A percentile compares a stretch with the other conserved stretches of the same genome.
phyloP scores from a whole-genome alignment of 352 stramenopile species.

The Thalassiosira ordinaria region DNA sequence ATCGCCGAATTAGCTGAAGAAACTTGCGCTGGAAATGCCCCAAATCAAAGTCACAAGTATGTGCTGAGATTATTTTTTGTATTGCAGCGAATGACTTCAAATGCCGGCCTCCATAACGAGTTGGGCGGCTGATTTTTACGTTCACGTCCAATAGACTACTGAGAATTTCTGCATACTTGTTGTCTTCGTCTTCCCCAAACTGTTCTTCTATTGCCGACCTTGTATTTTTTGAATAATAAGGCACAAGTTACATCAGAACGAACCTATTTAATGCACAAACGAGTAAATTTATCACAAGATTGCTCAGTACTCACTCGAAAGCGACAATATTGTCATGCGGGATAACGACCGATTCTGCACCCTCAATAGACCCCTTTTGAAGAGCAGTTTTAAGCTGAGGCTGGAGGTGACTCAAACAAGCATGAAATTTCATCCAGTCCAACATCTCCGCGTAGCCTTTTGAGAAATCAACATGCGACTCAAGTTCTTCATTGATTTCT shows the following conservation, averaged over 20 bases:
- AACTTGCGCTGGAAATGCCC: constrained; percentile 48
- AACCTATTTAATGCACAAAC: too few relatives aligned
- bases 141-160: constrained; percentile 34
- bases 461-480: constrained; percentile 36
- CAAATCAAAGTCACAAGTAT: constrained; percentile 47
- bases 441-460: constrained; percentile 34
- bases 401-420: constrained; percentile 57
- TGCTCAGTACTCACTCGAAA: constrained; percentile 52
- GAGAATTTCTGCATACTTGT: constrained; percentile 39
- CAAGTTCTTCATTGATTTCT: constrained; percentile 24
- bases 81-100: constrained; percentile 52
- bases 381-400: constrained; percentile 47
- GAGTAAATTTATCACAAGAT: not conserved
- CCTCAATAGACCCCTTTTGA: constrained; percentile 10
- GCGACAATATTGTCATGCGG: constrained; percentile 49
- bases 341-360: constrained; percentile 45
- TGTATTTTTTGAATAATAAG: too few relatives aligned
- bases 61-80: constrained; percentile 11
- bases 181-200: constrained; percentile 41
- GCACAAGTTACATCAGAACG: too few relatives aligned
- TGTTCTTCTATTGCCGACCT: constrained; percentile 37
- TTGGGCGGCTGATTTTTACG: constrained; percentile 15
- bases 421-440: constrained; percentile 54
- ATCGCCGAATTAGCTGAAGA: constrained; percentile 49
- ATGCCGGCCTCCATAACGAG: constrained; percentile 10